Base-by-base conservation (phyloP, 73 alveolate genomes). In the Stentor coeruleus region DNA sequence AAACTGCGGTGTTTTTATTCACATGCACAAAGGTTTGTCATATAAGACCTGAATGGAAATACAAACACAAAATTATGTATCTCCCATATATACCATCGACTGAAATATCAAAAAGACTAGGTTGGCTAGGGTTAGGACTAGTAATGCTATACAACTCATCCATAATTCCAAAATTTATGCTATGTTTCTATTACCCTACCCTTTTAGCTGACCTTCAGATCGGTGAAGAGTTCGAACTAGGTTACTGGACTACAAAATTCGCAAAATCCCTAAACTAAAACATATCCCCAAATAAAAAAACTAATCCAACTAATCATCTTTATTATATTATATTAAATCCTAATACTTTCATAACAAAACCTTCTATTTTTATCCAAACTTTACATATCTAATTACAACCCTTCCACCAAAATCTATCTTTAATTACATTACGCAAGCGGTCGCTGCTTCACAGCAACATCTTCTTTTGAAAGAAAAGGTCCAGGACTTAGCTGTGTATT, bases 151-250 rank as follows among this genome's bases (percentile, higher is more conserved):
- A 0, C 0, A 2, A 26, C n/a, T 26, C 36, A 14, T 66, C 11
- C 37, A 33, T 20, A 33, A 11, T 66, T 20, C 26, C 14, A 31
- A 26, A 20, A 20, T 26, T 26, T 20, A 1, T 66, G 14, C n/a
- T 66, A 14, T 20, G 42, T 26, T 33, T 66, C n/a, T 66, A 31
- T 20, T 66, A 66, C 37, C 79, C 79, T 20, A 0, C n/a, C 0
- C 11, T 66, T 20, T 40, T 66, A 20, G 36, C 42, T 2, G 79
- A 66, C 79, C 37, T 66, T 1, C 79, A 66, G 39, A 66, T 66
- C 33, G 79, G 79, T 28, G 37, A 31, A 1, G 79, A 66, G 2
- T 66, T 66, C 33, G 79, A 66, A 31, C 41, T 66, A 26, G 79
- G 79, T 1, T 66, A 66, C 41, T 66, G 79, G 79, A 33, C 79